Percentiles rank a stretch among this genome's conserved stretches.
phyloP scores from a whole-genome alignment of 2,329 filamentous ascomycete genomes.

The Cylindrodendrum hubeiense region DNA sequence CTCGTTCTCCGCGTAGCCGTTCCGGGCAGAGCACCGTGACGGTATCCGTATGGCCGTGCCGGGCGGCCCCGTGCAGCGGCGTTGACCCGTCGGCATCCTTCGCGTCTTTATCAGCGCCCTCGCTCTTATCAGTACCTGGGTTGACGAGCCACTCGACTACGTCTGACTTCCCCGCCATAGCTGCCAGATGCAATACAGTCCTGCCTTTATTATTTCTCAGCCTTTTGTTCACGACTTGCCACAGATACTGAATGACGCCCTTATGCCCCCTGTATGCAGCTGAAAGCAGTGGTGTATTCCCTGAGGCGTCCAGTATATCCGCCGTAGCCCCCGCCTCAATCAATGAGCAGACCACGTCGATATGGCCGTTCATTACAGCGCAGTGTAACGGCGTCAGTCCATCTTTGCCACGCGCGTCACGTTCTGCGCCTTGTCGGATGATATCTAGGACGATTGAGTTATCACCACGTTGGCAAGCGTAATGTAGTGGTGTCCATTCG shows the following conservation, averaged over 20 bases:
- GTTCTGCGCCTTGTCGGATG: not conserved
- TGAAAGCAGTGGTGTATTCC: conserved; percentile 23
- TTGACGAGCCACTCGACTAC: not conserved
- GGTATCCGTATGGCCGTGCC: too few relatives aligned
- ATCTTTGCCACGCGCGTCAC: not conserved
- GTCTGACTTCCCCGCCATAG: not conserved
- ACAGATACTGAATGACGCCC: conserved; percentile 4
- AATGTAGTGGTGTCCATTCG: conserved; percentile 43
- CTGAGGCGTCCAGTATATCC: not conserved
- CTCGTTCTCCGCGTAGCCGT: too few relatives aligned
- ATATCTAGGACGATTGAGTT: not conserved
- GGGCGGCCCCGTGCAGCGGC: not conserved
- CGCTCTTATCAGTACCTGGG: not conserved
- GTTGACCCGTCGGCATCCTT: not conserved
- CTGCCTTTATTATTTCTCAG: conserved; percentile 26
- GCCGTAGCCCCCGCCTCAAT: not conserved
- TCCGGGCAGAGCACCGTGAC: too few relatives aligned
- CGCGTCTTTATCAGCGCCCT: not conserved
- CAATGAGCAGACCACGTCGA: not conserved
- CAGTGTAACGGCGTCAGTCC: conserved; percentile 17
- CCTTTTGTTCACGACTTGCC: conserved; percentile 13
- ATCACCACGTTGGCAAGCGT: conserved; percentile 21
- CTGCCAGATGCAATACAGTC: conserved; percentile 27
- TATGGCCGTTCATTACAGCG: conserved; percentile 6
- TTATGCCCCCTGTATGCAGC: conserved; percentile 18